A percentile compares a stretch with the other conserved stretches of the same genome.
Evolutionary conservation across 257 asterid genomes (phyloP).

Genomic region (Vinca minor): DNA sequence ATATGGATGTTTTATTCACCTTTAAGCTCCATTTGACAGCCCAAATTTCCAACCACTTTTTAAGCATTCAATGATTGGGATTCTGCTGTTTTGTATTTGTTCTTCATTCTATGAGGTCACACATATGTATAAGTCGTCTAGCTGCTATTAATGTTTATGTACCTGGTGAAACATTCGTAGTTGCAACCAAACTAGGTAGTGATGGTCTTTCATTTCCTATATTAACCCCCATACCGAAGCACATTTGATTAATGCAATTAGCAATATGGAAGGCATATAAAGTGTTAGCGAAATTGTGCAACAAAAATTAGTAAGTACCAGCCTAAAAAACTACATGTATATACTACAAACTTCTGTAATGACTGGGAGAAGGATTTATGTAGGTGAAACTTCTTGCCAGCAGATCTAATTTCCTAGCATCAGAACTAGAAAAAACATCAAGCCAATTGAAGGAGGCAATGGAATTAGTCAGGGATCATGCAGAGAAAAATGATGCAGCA

Average conservation of each 20-base stretch:
- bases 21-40: no score
- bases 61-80: not conserved
- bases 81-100: not conserved
- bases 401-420: conserved; percentile 41
- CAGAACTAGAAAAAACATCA: conserved; percentile 47
- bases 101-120: not conserved
- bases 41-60: not conserved
- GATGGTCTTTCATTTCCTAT: not conserved
- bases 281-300: not conserved
- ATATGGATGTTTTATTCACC: not conserved
- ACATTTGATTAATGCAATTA: not conserved
- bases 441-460: conserved; percentile 36
- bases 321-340: not conserved
- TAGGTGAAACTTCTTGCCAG: conserved; percentile 52
- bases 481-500: conserved; percentile 44
- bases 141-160: not conserved
- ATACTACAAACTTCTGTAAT: not conserved
- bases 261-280: not conserved
- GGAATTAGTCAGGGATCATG: conserved; percentile 33
- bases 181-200: not conserved
- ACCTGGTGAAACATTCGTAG: not conserved
- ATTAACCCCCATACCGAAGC: not conserved
- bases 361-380: conserved; percentile 5
- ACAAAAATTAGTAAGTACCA: not conserved
- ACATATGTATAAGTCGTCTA: not conserved